Base-by-base conservation (phyloP, 768 basidiomycete genomes). In the Lyophyllum semitale region DNA sequence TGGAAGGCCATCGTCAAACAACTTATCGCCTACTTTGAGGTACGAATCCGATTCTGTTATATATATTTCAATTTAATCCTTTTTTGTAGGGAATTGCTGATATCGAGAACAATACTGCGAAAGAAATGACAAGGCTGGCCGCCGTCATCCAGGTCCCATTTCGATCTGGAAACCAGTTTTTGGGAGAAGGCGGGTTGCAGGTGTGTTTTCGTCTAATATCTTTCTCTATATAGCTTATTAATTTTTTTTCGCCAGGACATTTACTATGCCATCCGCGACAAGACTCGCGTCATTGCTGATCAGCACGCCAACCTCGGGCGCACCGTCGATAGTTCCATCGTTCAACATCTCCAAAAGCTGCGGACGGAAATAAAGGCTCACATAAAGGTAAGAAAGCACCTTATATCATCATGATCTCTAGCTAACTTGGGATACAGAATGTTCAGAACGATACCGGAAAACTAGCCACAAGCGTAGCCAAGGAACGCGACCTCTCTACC, bases 1-100 rank as follows among this genome's bases (percentile, higher is more conserved):
- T 98, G 95, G 95, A 98, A 97, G 75, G 88, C 85, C 48, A 96
- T 98, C 64, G 93, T 96, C 46, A 96, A 95, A 74, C 95, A 97
- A 75, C 85, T 98, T 50, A 90, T 93, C 49, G 88, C 91, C 1
- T 97, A 95, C 72, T 95, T 95, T 57, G 89, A 89, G 75, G 83
- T 82, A 26, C 1, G 66, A 60, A 23, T 48, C 37, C 43, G 38
- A n/a, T 26, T 32, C 41, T 9, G 18, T 17, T 48, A 13, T 23
- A 8, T 2, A 6, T 38, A 11, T 13, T 35, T 3, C 6, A 1
- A 35, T 12, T 3, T n/a, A 6, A 29, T 56, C 12, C 37, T 12
- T 5, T 45, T 32, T 22, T 20, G 9, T 48, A 80, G 77, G 82
- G 82, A 22, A 71, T 82, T 23, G 82, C 82, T 0, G 95, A 98